Percentiles rank a stretch among this genome's conserved stretches.
phyloP scores from a whole-genome alignment of 2,329 filamentous ascomycete genomes.

The Curvularia lunata region DNA sequence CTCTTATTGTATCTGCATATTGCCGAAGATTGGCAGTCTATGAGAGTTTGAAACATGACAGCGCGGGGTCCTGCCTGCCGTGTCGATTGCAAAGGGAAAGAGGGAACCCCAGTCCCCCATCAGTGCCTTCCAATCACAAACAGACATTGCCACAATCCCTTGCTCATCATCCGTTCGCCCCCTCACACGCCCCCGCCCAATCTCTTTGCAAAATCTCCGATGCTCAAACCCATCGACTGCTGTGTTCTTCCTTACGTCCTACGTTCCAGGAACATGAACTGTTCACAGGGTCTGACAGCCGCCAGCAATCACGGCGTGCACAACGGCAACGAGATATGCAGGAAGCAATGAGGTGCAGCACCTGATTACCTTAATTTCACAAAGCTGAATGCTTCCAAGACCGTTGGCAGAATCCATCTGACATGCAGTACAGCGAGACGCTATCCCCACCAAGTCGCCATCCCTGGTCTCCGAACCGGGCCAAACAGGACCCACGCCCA shows the following conservation, averaged over 20 bases:
- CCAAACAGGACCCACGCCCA: not conserved
- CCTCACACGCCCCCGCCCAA: not conserved
- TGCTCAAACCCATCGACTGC: not conserved
- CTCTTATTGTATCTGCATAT: not conserved
- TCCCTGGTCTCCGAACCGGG: not conserved
- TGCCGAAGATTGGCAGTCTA: not conserved
- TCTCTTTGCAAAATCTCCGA: not conserved
- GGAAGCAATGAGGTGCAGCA: constrained; percentile 4
- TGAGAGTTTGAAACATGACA: too few species aligned
- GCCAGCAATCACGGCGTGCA: not conserved
- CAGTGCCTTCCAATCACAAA: not conserved
- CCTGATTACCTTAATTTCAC: constrained; percentile 1
- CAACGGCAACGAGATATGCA: constrained; percentile 3
- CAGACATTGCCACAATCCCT: not conserved
- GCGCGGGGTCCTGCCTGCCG: not conserved
- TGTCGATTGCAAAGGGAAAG: not conserved
- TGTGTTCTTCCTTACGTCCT: not conserved
- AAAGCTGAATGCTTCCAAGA: not conserved
- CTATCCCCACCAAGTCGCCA: constrained; percentile 1
- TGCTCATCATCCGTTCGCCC: not conserved
- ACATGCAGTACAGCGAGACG: constrained; percentile 3
- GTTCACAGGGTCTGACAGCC: not conserved
- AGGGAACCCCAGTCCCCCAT: not conserved
- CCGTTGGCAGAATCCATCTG: constrained; percentile 2
- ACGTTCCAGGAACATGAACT: not conserved